phyloP scores from a whole-genome alignment of 2,329 filamentous ascomycete species.

The Xylaria sp. region DNA sequence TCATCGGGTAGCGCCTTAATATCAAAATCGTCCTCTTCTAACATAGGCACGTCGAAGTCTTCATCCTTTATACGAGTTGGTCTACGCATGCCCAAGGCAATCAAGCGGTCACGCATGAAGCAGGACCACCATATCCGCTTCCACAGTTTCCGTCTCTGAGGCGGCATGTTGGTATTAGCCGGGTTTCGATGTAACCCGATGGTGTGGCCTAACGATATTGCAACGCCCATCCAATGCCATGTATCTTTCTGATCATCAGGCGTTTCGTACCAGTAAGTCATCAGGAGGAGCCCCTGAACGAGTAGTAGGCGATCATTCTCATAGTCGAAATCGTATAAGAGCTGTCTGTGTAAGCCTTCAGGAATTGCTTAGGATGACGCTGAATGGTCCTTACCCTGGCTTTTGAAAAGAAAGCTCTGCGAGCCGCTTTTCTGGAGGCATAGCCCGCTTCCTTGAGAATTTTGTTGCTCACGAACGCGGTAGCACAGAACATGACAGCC shows the following conservation, averaged over 20 bases:
- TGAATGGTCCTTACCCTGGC: constrained; percentile 72
- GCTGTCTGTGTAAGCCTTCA: constrained; percentile 56
- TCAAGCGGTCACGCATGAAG: constrained; percentile 92
- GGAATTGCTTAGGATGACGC: constrained; percentile 13
- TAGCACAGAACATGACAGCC: constrained; percentile 92
- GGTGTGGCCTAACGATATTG: constrained; percentile 90
- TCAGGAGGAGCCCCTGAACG: constrained; percentile 87
- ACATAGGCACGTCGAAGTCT: constrained; percentile 93
- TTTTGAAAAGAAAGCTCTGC: constrained; percentile 90
- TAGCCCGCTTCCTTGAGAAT: constrained; percentile 82
- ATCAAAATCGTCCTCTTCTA: constrained; percentile 86
- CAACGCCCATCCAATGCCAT: constrained; percentile 99
- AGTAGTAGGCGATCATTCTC: constrained; percentile 89
- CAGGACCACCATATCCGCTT: constrained; percentile 99
- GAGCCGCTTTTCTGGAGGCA: constrained; percentile 78
- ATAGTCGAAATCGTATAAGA: constrained; percentile 95
- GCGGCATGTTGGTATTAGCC: constrained; percentile 77
- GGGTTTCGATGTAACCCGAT: constrained; percentile 93
- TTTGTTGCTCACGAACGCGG: constrained; percentile 86
- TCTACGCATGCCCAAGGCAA: constrained; percentile 92
- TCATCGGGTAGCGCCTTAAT: constrained; percentile 74
- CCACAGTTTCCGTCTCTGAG: constrained; percentile 82
- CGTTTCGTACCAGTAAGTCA: constrained; percentile 98
- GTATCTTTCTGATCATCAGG: constrained; percentile 98
- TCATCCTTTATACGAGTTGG: constrained; percentile 93